Percentiles rank a stretch among this genome's conserved stretches.
Conservation (phyloP, 2,329 filamentous ascomycete species). For the Penicillium sp. region DNA sequence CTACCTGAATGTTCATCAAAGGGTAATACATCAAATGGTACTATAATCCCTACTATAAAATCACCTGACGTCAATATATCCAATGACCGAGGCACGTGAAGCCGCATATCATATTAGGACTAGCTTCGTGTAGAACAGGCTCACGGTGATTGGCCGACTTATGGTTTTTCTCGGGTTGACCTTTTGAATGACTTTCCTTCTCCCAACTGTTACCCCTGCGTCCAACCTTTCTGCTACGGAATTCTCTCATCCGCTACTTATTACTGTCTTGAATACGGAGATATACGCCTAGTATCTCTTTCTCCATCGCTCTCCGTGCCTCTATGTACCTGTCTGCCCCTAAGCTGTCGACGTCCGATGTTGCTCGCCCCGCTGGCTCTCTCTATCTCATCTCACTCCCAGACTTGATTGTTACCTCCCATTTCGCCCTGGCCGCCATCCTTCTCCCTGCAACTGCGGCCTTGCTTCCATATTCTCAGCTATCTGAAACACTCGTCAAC, state of each 20-base stretch:
- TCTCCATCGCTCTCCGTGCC: conserved; percentile 23
- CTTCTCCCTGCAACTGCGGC: conserved; percentile 18
- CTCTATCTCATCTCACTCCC: conserved; percentile 23
- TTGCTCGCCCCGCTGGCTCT: conserved; percentile 34
- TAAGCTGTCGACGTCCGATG: conserved; percentile 33
- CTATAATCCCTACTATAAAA: not conserved
- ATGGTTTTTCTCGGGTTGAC: not conserved
- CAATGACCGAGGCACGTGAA: conserved; percentile 30
- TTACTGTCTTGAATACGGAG: conserved; percentile 11
- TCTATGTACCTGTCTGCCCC: conserved; percentile 46
- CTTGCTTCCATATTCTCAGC: conserved; percentile 24
- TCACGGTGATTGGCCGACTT: conserved; percentile 25
- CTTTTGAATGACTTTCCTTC: conserved; percentile 3
- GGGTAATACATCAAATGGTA: not conserved
- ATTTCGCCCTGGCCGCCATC: conserved; percentile 23
- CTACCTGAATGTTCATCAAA: not conserved
- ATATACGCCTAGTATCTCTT: conserved; percentile 1
- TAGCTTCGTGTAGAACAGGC: conserved; percentile 25
- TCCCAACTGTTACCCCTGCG: conserved; percentile 12
- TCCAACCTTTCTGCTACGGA: conserved; percentile 13
- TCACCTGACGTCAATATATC: conserved; percentile 9
- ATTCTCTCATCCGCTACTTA: conserved; percentile 8
- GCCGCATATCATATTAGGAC: not conserved
- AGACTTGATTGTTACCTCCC: conserved; percentile 20
- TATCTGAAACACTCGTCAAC: conserved; percentile 31